Evolutionary conservation across 805 yeast species (phyloP).

Genomic region (Teunomyces cretensis): DNA sequence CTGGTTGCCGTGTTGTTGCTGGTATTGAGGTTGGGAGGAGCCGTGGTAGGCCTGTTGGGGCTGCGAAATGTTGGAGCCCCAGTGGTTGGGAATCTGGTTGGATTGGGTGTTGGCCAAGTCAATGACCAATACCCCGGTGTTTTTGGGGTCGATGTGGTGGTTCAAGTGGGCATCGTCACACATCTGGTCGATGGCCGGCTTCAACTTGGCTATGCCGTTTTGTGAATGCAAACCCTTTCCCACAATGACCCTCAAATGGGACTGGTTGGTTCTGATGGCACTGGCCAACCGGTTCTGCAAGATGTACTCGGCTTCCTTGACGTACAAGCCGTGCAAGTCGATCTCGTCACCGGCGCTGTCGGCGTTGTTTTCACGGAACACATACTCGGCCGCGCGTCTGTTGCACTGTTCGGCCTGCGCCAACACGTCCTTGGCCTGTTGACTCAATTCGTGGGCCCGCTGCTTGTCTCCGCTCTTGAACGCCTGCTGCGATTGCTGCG

Average conservation of each 20-base stretch:
- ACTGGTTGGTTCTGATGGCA: constrained; percentile 58
- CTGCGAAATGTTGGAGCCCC: constrained; percentile 22
- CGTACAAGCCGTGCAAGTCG: constrained; percentile 89
- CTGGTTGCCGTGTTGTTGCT: constrained; percentile 14
- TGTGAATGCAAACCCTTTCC: constrained; percentile 90
- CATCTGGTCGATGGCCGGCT: constrained; percentile 82
- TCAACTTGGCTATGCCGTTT: constrained; percentile 79
- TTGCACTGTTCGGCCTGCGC: constrained; percentile 68
- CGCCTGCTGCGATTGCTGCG: constrained; percentile 73
- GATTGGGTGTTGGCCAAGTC: constrained; percentile 43
- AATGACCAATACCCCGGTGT: constrained; percentile 78
- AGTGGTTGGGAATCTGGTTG: constrained; percentile 31
- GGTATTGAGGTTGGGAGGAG: constrained; percentile 17
- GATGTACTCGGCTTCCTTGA: constrained; percentile 81
- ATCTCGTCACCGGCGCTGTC: constrained; percentile 86
- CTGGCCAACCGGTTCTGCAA: constrained; percentile 72
- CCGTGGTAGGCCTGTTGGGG: constrained; percentile 21
- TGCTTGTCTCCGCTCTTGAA: constrained; percentile 71
- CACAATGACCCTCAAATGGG: constrained; percentile 75
- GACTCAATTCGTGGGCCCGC: constrained; percentile 71
- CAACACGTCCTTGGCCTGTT: constrained; percentile 60
- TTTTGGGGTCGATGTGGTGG: constrained; percentile 63
- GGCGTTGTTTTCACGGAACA: constrained; percentile 81
- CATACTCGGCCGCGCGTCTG: constrained; percentile 84
- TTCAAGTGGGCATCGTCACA: constrained; percentile 66